phyloP scores from a whole-genome alignment of 345 rosid species.

The Salix dunnii region DNA sequence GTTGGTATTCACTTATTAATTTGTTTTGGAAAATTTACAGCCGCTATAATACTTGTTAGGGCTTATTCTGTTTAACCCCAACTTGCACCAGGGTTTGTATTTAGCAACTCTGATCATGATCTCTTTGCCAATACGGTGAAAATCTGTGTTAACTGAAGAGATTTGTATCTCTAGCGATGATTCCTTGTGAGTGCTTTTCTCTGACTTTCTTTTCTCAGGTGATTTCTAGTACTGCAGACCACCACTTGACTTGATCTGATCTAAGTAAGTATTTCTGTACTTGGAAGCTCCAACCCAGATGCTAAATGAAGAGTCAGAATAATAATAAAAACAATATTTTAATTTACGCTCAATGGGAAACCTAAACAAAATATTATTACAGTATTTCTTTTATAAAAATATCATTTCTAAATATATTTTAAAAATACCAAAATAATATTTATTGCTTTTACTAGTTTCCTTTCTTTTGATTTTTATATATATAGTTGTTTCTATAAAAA shows the following conservation, averaged over 20 bases:
- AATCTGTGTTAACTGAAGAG: slow-evolving; percentile 7
- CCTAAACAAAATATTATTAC: no score
- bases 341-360: no score
- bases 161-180: slow-evolving; percentile 12
- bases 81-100: slow-evolving; percentile 11
- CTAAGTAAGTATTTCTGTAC: slow-evolving; percentile 36
- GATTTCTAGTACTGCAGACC: slow-evolving; percentile 13
- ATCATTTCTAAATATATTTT: no score
- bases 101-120: slow-evolving; percentile 3
- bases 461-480: no score
- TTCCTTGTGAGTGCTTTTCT: slow-evolving; percentile 4
- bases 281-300: background rate
- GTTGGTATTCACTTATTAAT: background rate
- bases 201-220: slow-evolving; percentile 15
- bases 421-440: no score
- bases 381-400: no score
- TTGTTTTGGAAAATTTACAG: background rate
- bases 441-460: no score
- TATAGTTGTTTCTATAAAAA: no score
- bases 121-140: slow-evolving; percentile 6
- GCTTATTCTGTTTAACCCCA: slow-evolving; percentile 2
- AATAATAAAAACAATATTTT: no score
- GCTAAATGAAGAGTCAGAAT: no score
- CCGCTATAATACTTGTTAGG: slow-evolving; percentile 2
- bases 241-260: slow-evolving; percentile 18